Base-by-base conservation (phyloP, 164 flowering plant genomes). In the Annona squamosa region DNA sequence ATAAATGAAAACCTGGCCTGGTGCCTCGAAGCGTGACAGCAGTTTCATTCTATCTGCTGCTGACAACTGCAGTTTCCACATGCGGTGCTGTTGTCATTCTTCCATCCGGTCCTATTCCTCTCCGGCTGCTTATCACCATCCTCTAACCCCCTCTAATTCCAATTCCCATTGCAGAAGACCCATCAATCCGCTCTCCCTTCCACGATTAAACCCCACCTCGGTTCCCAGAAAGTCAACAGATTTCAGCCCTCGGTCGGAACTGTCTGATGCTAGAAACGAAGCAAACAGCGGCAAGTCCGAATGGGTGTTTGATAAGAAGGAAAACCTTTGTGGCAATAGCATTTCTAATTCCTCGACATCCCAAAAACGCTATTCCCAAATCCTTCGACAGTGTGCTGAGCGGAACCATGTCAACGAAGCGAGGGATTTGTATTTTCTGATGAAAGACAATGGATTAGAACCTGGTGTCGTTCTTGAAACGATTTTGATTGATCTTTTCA, bases 401-500 rank as follows among this genome's bases (percentile, higher is more conserved):
- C 44, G 13, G 1, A 59, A 61, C 43, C 65, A 57, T 6, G 43
- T 67, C 2, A 75, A 67, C 42, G 72, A 46, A 48, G 71, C 78
- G 4, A 12, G 65, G 7, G 47, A 72, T 13, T 41, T 68, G 48
- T 68, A 72, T 68, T 57, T 68, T 17, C 48, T 59, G 59, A 72
- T 72, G 69, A 76, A 48, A 62, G 65, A 42, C 4, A 43, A 48
- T 41, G 79, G 66, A 7, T 69, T 72, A 10, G 76, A 65, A 26
- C 69, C 75, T 5, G 76, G 68, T 17, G 56, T 73, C 7, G 37
- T 73, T 68, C 19, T 69, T 10, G 69, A 69, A 57, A 73, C 75
- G 37, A 64, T 63, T 4, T 26, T 73, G 17, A 52, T 77, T 3
- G 70, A 73, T 46, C 7, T 73, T 26, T 70, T 61, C 17, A 63